Base-by-base conservation (phyloP, 1,284 basidiomycete species). In the Sporisorium iseilematis-ciliati region DNA sequence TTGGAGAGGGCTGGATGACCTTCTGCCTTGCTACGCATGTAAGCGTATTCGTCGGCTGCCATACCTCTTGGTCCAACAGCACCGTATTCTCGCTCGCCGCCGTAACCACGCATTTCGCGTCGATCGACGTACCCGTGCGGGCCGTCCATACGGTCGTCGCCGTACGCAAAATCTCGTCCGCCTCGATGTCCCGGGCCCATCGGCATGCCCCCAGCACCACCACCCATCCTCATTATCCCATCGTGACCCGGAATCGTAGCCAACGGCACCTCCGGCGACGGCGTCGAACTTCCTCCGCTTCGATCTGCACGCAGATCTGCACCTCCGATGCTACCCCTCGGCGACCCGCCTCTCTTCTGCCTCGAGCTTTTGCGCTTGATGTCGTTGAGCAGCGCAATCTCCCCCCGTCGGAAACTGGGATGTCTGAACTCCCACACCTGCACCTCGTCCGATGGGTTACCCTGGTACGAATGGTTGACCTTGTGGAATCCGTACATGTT, bases 401-500 rank as follows among this genome's bases (percentile, higher is more conserved):
- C 78, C 38, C 81, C 81, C 3, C 79, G 66, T 18, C 79, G 69
- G 54, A 82, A 82, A 50, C 56, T 74, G 0, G 79, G 74, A 48
- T 82, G 81, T 16, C 79, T 57, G 51, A 82, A 82, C 60, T 82
- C 81, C 79, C 81, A 82, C 26, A 81, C 77, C 60, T 82, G 81
- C 42, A 78, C 71, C 38, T 81, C 81, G 52, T 80, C 79, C 25
- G 65, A 70, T 1, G 78, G 75, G 10, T 74, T 73, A 21, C 80
- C 78, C 35, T 80, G 80, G 35, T 75, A 81, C 31, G 77, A 80
- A 38, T 82, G 81, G 53, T 82, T 82, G 46, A 82, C 81, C 65
- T 82, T 82, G 76, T 82, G 80, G 48, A 82, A 82, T 26, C 79
- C 81, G 52, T 80, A 78, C 76, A 78, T 75, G 76, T 82, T 82